Conservation (phyloP, 306 rosid species). For the Astragalus membranaceus region DNA sequence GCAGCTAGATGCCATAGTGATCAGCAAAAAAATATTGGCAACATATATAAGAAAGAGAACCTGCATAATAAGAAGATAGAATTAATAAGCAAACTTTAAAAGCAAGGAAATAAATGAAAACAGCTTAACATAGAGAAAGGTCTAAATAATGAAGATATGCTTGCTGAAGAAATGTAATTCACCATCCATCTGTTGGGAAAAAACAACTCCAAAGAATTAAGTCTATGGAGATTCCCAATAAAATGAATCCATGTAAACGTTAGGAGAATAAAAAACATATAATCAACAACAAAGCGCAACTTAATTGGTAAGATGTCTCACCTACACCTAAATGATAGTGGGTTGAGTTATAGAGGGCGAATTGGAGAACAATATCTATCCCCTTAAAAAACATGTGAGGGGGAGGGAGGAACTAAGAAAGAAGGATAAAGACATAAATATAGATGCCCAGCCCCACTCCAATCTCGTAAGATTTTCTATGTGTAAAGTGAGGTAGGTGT, state of each 20-base stretch:
- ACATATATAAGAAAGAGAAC: slow-evolving; percentile 4
- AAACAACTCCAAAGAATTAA: neutral
- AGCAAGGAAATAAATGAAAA: neutral
- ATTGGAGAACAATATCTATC: too few relatives aligned
- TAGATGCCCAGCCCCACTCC: too few relatives aligned
- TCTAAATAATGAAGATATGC: neutral
- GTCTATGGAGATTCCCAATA: neutral
- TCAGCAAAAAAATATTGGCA: neutral
- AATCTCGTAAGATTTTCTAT: neutral
- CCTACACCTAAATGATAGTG: too few relatives aligned
- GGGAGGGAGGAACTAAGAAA: neutral
- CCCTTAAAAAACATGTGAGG: too few relatives aligned
- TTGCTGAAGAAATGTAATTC: neutral
- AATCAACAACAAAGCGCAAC: neutral
- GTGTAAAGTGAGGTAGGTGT: neutral
- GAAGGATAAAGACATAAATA: neutral
- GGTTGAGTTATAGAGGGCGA: too few relatives aligned
- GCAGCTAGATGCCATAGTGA: slow-evolving; percentile 11
- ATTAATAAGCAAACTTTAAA: neutral
- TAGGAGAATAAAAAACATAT: neutral
- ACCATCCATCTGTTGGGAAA: neutral
- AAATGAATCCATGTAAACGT: neutral
- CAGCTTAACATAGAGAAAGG: neutral
- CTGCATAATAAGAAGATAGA: slow-evolving; percentile 25
- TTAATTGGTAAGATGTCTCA: too few relatives aligned